phyloP scores from a whole-genome alignment of 805 yeast genomes.

The Sugiyamaella smithiae region DNA sequence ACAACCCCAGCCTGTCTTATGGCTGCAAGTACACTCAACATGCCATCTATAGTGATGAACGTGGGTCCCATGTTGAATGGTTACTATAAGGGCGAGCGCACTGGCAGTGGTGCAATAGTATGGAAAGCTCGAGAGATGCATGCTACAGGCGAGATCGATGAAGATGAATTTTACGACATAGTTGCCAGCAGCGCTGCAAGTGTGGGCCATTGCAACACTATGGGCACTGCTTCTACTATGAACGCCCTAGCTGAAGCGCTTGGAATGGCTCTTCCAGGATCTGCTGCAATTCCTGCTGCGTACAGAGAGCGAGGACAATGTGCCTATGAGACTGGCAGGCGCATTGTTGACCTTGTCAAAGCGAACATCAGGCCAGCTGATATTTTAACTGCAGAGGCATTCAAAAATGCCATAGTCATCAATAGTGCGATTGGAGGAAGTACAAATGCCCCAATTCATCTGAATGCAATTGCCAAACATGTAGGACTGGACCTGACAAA shows the following conservation, averaged over 20 bases:
- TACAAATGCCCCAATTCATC: constrained; percentile 84
- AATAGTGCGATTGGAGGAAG: constrained; percentile 93
- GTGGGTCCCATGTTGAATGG: constrained; percentile 43
- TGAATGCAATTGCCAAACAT: constrained; percentile 82
- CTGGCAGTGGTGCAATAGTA: constrained; percentile 30
- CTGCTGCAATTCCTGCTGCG: constrained; percentile 82
- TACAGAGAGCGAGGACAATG: constrained; percentile 66
- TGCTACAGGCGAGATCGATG: constrained; percentile 25
- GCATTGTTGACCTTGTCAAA: constrained; percentile 68
- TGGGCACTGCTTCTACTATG: constrained; percentile 96
- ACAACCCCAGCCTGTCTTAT: constrained; percentile 54
- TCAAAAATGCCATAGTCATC: constrained; percentile 85
- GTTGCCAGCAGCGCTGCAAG: constrained; percentile 54
- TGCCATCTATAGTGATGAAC: constrained; percentile 52
- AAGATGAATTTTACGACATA: constrained; percentile 25
- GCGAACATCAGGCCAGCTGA: constrained; percentile 76
- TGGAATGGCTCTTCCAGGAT: constrained; percentile 85
- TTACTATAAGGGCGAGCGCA: constrained; percentile 20
- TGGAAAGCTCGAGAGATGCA: constrained; percentile 26
- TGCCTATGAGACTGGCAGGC: constrained; percentile 75
- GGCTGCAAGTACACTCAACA: constrained; percentile 54
- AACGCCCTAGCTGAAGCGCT: constrained; percentile 90
- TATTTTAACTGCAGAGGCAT: constrained; percentile 78
- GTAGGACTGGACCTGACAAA: constrained; percentile 76
- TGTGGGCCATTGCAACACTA: constrained; percentile 96